A percentile compares a stretch with the other conserved stretches of the same genome.
Conservation (phyloP, 2,329 filamentous ascomycete species). For the Exophiala aquamarina region DNA sequence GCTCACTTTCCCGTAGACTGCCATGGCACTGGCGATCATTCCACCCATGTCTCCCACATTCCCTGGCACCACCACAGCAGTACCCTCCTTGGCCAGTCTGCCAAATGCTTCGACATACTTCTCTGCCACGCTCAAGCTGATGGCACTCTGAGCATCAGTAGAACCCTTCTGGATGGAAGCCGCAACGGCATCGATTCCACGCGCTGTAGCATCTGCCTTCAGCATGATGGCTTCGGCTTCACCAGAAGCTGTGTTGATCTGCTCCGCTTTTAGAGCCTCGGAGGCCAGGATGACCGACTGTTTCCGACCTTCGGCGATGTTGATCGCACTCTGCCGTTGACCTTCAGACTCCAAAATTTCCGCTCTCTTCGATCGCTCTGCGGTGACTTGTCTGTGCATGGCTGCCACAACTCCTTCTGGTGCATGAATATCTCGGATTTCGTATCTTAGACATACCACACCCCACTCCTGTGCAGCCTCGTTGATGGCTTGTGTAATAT, state of each 20-base stretch:
- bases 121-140: constrained; percentile 88
- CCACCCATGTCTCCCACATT: constrained; percentile 94
- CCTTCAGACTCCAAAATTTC: constrained; percentile 97
- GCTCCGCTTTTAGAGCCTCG: constrained; percentile 83
- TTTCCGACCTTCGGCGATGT: constrained; percentile 96
- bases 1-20: constrained; percentile 91
- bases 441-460: constrained; percentile 91
- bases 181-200: constrained; percentile 84
- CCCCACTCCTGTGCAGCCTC: constrained; percentile 97
- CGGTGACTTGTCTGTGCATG: constrained; percentile 98
- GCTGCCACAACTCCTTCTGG: constrained; percentile 90
- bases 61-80: constrained; percentile 89
- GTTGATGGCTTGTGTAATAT: constrained; percentile 99
- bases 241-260: constrained; percentile 89
- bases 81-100: constrained; percentile 91
- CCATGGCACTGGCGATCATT: constrained; percentile 95
- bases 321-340: constrained; percentile 95
- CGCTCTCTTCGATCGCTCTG: constrained; percentile 93
- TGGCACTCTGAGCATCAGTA: constrained; percentile 74
- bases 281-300: constrained; percentile 95
- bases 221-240: constrained; percentile 91
- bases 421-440: constrained; percentile 97
- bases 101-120: constrained; percentile 97
- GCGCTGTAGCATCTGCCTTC: constrained; percentile 80
- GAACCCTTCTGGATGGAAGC: constrained; percentile 71